Percentiles rank a stretch among this genome's conserved stretches.
Conservation (phyloP, 805 yeast species). For the Ogataea sp. region DNA sequence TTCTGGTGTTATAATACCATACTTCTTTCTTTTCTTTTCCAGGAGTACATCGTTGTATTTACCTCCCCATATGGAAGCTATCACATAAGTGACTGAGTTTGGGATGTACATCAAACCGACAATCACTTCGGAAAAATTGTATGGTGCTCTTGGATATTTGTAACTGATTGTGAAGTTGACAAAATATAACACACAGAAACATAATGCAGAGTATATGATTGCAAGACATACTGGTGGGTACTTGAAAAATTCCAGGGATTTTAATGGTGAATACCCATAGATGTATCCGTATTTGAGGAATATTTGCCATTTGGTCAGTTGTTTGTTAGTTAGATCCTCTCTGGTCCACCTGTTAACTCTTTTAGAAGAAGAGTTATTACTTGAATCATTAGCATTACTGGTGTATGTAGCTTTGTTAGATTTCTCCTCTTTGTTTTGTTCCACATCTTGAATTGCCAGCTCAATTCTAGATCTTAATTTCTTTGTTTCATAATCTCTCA, state of each 20-base stretch:
- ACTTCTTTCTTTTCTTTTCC: conserved; percentile 39
- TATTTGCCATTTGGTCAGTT: conserved; percentile 11
- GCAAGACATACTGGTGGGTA: conserved; percentile 73
- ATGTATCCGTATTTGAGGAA: conserved; percentile 31
- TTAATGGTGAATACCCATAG: conserved; percentile 49
- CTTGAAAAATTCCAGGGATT: conserved; percentile 48
- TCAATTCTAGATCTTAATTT: conserved; percentile 14
- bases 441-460: conserved; percentile 5
- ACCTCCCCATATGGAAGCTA: conserved; percentile 78
- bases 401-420: no score
- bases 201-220: conserved; percentile 57
- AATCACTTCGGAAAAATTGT: conserved; percentile 55
- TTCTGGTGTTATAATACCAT: conserved; percentile 68
- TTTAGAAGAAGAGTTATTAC: no score
- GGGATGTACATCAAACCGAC: conserved; percentile 78
- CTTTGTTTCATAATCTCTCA: conserved; percentile 10
- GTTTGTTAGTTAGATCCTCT: no score
- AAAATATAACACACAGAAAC: conserved; percentile 63
- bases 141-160: conserved; percentile 56
- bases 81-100: conserved; percentile 66
- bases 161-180: conserved; percentile 68
- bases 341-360: no score
- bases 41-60: conserved; percentile 65
- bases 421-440: background rate
- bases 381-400: no score